Percentiles rank a stretch among this genome's conserved stretches.
These are phyloP conservation scores for Scenedesmus sp. DNA, from an alignment of 163 green algal genomes.

Conservation along the genomic window DNA sequence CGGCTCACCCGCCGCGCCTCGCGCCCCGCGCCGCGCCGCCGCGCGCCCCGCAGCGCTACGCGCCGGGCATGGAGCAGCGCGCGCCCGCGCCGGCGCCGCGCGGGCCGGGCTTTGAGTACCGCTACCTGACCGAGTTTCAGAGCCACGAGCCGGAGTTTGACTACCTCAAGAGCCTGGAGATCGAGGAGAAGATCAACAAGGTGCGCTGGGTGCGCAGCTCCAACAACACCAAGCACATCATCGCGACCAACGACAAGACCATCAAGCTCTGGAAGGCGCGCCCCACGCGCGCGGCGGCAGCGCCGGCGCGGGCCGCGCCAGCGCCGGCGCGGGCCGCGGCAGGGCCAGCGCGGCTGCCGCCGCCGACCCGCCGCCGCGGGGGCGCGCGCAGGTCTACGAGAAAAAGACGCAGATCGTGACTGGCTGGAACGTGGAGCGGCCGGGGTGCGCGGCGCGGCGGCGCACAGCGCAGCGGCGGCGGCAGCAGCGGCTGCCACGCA, in stretches of 20 bases:
- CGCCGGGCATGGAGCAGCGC: conserved; percentile 51
- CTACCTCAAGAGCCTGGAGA: conserved; percentile 99
- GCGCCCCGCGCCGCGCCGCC: too few species aligned
- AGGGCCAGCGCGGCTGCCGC: background rate
- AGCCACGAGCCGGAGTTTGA: conserved; percentile 99
- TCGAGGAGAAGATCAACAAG: conserved; percentile 99
- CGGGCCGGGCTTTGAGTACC: conserved; percentile 88
- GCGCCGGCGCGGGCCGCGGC: background rate
- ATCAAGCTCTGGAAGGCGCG: conserved; percentile 98
- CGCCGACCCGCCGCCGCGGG: too few species aligned
- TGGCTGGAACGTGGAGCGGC: conserved; percentile 39
- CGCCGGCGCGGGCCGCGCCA: too few species aligned
- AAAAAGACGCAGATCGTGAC: conserved; percentile 33
- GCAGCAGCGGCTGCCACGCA: background rate
- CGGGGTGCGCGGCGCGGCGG: conserved; percentile 16
- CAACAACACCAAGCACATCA: conserved; percentile 71
- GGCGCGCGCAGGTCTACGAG: conserved; percentile 40
- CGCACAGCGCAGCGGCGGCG: background rate
- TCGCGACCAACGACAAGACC: conserved; percentile 99
- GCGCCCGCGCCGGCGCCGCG: conserved; percentile 44
- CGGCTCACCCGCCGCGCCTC: too few species aligned
- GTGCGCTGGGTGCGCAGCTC: conserved; percentile 65
- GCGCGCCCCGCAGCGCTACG: conserved; percentile 41
- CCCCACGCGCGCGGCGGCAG: background rate
- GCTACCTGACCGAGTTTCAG: conserved; percentile 99